Percentiles rank a stretch among this genome's conserved stretches.
Evolutionary conservation across 129 eudicot genomes (phyloP).

Genomic region (Artemisia argyi): DNA sequence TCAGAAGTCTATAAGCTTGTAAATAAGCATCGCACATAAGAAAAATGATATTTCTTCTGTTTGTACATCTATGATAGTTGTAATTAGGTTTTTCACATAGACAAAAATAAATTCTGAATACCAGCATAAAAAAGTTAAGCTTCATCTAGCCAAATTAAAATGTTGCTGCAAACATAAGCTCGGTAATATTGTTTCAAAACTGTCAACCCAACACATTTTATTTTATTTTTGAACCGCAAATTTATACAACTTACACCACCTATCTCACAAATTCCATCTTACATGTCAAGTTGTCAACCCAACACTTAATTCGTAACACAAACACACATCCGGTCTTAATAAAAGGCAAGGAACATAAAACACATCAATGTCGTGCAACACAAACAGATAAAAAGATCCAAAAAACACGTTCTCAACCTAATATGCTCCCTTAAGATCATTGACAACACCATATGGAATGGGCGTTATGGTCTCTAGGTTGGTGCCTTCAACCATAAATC

Average conservation of each 20-base stretch:
- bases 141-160: neutral
- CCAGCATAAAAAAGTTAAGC: neutral
- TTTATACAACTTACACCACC: too few relatives aligned
- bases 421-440: conserved; percentile 95
- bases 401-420: conserved; percentile 28
- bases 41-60: too few relatives aligned
- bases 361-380: conserved; percentile 34
- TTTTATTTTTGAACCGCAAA: too few relatives aligned
- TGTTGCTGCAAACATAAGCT: neutral
- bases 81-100: neutral
- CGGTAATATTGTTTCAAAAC: neutral
- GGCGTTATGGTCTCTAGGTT: conserved; percentile 90
- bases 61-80: neutral
- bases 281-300: too few relatives aligned
- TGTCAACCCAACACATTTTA: too few relatives aligned
- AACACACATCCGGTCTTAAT: conserved; percentile 29
- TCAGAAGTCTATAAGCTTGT: too few relatives aligned
- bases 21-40: too few relatives aligned
- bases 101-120: neutral
- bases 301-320: conserved; percentile 5
- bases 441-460: conserved; percentile 90
- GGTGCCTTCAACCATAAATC: conserved; percentile 85
- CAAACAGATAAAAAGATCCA: conserved; percentile 11
- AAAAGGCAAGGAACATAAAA: conserved; percentile 10
- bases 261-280: too few relatives aligned